Evolutionary conservation across 768 basidiomycete species (phyloP).

Genomic region (Podaxis sp.): DNA sequence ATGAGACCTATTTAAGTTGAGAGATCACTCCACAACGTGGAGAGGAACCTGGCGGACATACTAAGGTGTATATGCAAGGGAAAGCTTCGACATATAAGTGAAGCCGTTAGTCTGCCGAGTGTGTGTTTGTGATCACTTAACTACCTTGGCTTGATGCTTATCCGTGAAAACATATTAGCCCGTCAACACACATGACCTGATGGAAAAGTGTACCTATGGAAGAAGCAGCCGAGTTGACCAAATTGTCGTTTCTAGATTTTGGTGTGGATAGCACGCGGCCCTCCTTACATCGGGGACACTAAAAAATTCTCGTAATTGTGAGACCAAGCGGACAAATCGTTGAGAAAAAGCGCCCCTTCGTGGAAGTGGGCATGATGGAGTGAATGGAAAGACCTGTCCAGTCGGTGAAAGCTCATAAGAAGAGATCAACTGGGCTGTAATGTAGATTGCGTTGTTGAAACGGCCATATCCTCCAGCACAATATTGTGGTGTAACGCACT

Average conservation of each 20-base stretch:
- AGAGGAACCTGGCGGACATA: neutral
- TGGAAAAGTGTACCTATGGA: neutral
- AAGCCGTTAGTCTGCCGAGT: neutral
- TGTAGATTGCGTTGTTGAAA: neutral
- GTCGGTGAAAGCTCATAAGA: neutral
- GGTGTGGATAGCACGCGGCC: neutral
- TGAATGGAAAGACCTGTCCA: neutral
- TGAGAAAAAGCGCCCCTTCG: conserved; percentile 1
- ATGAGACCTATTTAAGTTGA: neutral
- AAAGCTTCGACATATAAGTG: neutral
- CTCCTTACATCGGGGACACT: neutral
- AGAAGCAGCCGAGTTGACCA: neutral
- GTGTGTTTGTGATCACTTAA: neutral
- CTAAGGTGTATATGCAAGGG: neutral
- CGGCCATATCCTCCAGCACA: neutral
- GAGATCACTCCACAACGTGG: neutral
- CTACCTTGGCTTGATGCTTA: neutral
- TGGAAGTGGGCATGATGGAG: neutral
- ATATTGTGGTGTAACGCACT: neutral
- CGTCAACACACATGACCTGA: neutral
- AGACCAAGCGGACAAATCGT: neutral
- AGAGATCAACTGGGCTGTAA: neutral
- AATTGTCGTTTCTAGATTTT: neutral
- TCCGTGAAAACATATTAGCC: conserved; percentile 10
- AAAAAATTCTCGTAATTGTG: neutral